Evolutionary conservation across 331 rosid genomes (phyloP), one percentile per base, ranked within the genome.

Genomic region (Phaseolus coccineus): DNA sequence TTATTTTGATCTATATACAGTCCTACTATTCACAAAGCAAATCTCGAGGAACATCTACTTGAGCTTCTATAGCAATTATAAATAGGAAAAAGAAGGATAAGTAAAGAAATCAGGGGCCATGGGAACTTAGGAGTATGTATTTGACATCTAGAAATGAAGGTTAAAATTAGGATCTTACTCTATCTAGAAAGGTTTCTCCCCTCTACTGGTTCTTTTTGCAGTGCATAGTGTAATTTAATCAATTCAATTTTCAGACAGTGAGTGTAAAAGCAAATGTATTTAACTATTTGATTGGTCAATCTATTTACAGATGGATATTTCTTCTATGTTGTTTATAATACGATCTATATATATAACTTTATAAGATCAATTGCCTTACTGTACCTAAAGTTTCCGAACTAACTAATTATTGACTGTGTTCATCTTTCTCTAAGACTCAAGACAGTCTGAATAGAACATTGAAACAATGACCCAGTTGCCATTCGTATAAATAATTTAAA

Each of bases 131-230:
- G 33, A 30, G 52, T 19, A 67, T 30, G 39, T 28, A 76, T 82
- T 72, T 76, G 63, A 52, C 53, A 70, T 70, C 40, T 46, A 52
- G 28, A 64, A 53, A 22, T 56, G 22, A 61, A 62, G 19, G 19
- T 6, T 6, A 7, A 6, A 2, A 53, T 46, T 44, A 66, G 37
- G 8, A 33, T 58, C 42, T 30, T 55, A 62, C 39, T 74, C 46
- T 42, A 52, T 83, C 9, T 25, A 42, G 40, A 28, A 59, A 27
- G 0, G 64, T 12, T 12, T 5, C 40, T 8, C 66, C 8, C 66
- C 12, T 27, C n/a, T 12, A 4, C 3, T 28, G 13, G 15, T 42
- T 3, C 47, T 35, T 79, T 30, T 30, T 42, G 51, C 31, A 73
- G 61, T 8, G 14, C 47, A 70, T 40, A 44, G n/a, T 35, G 27